Conservation (phyloP, 805 yeast genomes). For the Yarrowia porcina region DNA sequence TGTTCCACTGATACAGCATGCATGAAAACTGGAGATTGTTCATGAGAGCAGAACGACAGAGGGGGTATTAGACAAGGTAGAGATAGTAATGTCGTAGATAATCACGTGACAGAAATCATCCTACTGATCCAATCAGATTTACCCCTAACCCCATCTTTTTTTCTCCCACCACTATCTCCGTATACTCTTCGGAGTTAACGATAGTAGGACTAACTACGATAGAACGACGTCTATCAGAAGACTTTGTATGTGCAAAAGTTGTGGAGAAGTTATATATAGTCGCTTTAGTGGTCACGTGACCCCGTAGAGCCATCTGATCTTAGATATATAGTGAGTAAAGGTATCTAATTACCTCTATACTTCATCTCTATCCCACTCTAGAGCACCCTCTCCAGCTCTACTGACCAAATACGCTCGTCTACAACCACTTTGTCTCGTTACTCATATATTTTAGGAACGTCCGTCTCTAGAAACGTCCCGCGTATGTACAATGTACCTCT, state of each 20-base stretch:
- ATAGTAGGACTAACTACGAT: background rate
- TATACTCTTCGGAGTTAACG: background rate
- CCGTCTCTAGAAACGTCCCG: background rate
- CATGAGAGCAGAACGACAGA: background rate
- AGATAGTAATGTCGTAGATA: background rate
- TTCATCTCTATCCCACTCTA: no score
- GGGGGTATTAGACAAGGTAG: background rate
- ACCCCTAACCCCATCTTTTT: background rate
- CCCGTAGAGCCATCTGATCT: no score
- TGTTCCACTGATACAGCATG: constrained; percentile 7
- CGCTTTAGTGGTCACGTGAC: no score
- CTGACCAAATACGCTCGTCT: background rate
- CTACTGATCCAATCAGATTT: background rate
- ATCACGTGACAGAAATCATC: background rate
- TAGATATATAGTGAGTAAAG: no score
- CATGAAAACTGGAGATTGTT: constrained; percentile 1
- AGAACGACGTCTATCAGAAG: no score
- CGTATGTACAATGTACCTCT: constrained; percentile 25
- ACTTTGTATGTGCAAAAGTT: no score
- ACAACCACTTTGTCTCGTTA: background rate
- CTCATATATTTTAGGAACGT: constrained; percentile 12
- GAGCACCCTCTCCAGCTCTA: no score
- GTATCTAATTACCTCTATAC: no score
- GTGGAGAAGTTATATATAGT: no score
- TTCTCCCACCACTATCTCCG: background rate